Base-by-base conservation (phyloP, 179 eudicot species). In the Spinacia oleracea region DNA sequence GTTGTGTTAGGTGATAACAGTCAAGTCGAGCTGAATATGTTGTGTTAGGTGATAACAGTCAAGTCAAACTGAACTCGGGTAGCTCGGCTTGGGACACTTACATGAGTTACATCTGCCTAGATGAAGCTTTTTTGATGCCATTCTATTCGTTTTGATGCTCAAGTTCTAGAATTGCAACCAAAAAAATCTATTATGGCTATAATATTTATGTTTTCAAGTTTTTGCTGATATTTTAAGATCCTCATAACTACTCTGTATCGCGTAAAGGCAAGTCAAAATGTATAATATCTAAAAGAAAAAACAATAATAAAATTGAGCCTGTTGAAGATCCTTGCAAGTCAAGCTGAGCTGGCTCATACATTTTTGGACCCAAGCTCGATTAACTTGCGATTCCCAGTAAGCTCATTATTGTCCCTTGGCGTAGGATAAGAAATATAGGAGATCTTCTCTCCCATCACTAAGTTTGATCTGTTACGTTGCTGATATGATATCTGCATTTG, bases 401-500 rank as follows among this genome's bases (percentile, higher is more conserved):
- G 31, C 34, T 60, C 42, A 9, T 32, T 15, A 64, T 34, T 42
- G 16, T n/a, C n/a, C 43, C n/a, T 31, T 12, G n/a, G 43, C 1
- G 9, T 32, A 21, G 9, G 16, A 11, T 2, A 6, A 11, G 21
- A 21, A 21, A 32, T 31, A 25, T 43, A 21, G 11, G 46, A 16
- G 4, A 20, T 68, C 11, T 2, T 32, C 15, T 59, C 51, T 40
- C 55, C 40, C 9, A 29, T 63, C 38, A 23, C 58, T 18, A 14
- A 25, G 35, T 29, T 34, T 25, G 23, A 45, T 31, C 42, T 50
- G 75, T 27, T 50, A 0, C 25, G 5, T 59, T 14, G 59, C 46
- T 83, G 64, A 75, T 48, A 59, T 51, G 53, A 69, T 72, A 23
- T 64, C 38, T 72, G 78, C 48, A 35, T 72, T 51, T 84, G 78